Base-by-base conservation (phyloP, 2,329 filamentous ascomycete genomes). In the Fusarium hostae region DNA sequence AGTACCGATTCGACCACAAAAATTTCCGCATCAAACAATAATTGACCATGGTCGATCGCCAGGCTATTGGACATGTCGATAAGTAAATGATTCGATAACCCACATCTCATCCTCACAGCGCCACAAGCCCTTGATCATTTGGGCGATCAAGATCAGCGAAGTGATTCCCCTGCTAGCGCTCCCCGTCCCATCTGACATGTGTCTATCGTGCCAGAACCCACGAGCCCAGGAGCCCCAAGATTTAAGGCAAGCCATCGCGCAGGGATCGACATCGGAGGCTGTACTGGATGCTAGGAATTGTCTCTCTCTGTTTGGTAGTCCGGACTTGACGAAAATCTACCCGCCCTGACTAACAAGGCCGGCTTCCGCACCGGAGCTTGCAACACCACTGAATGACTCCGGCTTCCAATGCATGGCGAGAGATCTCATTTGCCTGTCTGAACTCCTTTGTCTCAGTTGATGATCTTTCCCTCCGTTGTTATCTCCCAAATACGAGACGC, bases 91-190 rank as follows among this genome's bases (percentile, higher is more conserved):
- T 72, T 59, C 61, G 71, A 75, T 75, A 71, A 57, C 47, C 71
- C 52, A 66, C 63, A 69, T 63, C 63, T 52, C 56, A 64, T 52
- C 35, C 52, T 47, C 63, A 12, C 37, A 64, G 62, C 28, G 35
- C 26, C 32, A 30, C 44, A 41, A 66, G 20, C 32, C 45, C 35
- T 43, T 50, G 48, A 37, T 44, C 34, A 40, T 52, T 71, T 67
- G 65, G 66, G 28, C 64, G 70, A 77, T 77, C 72, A 67, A 75
- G 75, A 77, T 77, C 75, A 77, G 55, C 75, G 34, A 66, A 48
- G 64, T 37, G 43, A 22, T 40, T 15, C 48, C 75, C 75, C 66
- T 76, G 74, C 74, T 76, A 75, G 74, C 64, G 65, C 61, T 69
- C 71, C 63, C 66, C 67, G 66, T 65, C 52, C 50, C 66, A 74